These are phyloP conservation scores for Septoria petroselini DNA, from an alignment of 2,329 filamentous ascomycete species.

Conservation along the genomic window DNA sequence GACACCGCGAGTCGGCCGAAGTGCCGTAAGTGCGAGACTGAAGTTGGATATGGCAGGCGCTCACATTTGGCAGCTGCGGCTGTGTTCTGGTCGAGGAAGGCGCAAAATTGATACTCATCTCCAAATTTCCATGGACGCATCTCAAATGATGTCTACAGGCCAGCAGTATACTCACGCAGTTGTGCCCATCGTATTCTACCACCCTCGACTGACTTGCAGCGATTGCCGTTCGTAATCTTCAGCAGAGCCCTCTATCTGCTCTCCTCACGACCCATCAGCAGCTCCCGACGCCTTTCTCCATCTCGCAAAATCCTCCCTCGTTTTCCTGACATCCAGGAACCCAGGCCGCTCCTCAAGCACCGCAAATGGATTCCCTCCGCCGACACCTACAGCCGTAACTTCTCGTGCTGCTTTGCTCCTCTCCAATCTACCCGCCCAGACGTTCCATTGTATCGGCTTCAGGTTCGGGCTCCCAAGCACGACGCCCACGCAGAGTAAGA, in stretches of 20 bases:
- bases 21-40: not conserved
- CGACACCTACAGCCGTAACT: constrained; percentile 63
- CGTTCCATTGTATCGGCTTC: constrained; percentile 78
- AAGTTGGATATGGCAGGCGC: not conserved
- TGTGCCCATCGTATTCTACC: too few species aligned
- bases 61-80: too few species aligned
- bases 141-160: too few species aligned
- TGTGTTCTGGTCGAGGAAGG: too few species aligned
- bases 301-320: constrained; percentile 72
- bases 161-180: too few species aligned
- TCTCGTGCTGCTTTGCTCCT: constrained; percentile 55
- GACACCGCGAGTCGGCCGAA: not conserved
- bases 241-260: too few species aligned
- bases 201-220: too few species aligned
- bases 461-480: constrained; percentile 73
- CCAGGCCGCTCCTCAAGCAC: constrained; percentile 75
- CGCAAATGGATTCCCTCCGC: constrained; percentile 75
- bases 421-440: constrained; percentile 82
- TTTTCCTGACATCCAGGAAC: constrained; percentile 78
- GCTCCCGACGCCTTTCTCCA: constrained; percentile 55
- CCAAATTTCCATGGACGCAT: too few species aligned
- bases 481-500: constrained; percentile 78
- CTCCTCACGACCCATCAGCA: too few species aligned
- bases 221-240: too few species aligned
- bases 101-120: too few species aligned